These are phyloP conservation scores for Phlyctochytrium planicorne DNA, from an alignment of 192 early-diverging fungal species.

Conservation along the genomic window DNA sequence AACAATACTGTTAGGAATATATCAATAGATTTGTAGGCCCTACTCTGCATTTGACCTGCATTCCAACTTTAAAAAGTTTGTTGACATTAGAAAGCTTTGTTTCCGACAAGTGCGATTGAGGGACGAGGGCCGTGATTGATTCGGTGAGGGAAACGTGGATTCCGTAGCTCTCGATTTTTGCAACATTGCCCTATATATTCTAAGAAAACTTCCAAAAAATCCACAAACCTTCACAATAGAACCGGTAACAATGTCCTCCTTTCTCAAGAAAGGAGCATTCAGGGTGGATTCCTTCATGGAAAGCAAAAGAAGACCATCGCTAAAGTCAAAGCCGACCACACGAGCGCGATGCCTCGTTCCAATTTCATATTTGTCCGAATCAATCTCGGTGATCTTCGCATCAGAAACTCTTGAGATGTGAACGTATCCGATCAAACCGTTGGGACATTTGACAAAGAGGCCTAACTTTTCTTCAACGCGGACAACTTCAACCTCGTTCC, in stretches of 20 bases:
- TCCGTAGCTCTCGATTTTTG: constrained; percentile 36
- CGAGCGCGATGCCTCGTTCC: constrained; percentile 75
- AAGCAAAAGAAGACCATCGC: constrained; percentile 71
- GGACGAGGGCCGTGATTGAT: constrained; percentile 68
- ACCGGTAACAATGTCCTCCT: constrained; percentile 68
- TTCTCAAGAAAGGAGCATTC: constrained; percentile 64
- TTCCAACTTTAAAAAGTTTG: constrained; percentile 77
- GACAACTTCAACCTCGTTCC: constrained; percentile 48
- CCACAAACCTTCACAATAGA: constrained; percentile 48
- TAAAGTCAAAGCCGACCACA: constrained; percentile 75
- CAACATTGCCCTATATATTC: constrained; percentile 31
- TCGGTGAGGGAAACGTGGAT: constrained; percentile 37
- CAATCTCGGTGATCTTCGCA: constrained; percentile 51
- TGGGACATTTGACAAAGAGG: constrained; percentile 57
- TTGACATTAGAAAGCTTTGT: constrained; percentile 68
- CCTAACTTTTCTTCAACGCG: constrained; percentile 65
- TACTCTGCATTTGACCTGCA: constrained; percentile 68
- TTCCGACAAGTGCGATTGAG: constrained; percentile 76
- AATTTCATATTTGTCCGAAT: constrained; percentile 47
- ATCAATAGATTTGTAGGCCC: background rate
- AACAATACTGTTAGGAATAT: too few relatives aligned
- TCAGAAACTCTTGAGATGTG: constrained; percentile 75
- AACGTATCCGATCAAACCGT: constrained; percentile 48
- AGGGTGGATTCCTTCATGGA: constrained; percentile 71
- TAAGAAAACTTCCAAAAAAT: constrained; percentile 15